Conservation (phyloP, 2,329 filamentous ascomycete genomes). For the Coniochaeta prunicola region DNA sequence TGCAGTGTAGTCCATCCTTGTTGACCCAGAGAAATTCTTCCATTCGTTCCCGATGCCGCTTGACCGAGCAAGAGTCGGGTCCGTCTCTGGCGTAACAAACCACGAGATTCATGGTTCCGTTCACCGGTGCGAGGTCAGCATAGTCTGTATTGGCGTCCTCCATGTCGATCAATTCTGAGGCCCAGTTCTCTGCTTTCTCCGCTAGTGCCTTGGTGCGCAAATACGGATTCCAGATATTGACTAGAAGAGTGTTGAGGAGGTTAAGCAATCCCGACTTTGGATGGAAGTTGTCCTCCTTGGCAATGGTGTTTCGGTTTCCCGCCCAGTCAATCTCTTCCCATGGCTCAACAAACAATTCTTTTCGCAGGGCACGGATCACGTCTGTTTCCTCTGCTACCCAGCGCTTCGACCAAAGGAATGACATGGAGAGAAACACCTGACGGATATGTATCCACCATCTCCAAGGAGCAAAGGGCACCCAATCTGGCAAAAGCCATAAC, state of each 20-base stretch:
- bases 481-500: slow-evolving; percentile 86
- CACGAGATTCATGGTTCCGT: slow-evolving; percentile 82
- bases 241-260: slow-evolving; percentile 68
- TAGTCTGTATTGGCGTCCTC: slow-evolving; percentile 93
- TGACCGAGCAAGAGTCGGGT: slow-evolving; percentile 62
- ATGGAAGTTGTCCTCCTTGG: slow-evolving; percentile 78
- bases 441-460: slow-evolving; percentile 98
- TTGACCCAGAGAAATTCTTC: slow-evolving; percentile 91
- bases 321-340: slow-evolving; percentile 74
- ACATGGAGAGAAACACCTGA: slow-evolving; percentile 92
- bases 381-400: slow-evolving; percentile 73
- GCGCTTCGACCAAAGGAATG: slow-evolving; percentile 76
- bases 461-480: slow-evolving; percentile 85
- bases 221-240: slow-evolving; percentile 73
- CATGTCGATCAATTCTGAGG: slow-evolving; percentile 75
- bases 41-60: slow-evolving; percentile 71
- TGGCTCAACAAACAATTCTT: slow-evolving; percentile 77
- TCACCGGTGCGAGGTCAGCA: slow-evolving; percentile 81
- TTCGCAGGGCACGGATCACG: slow-evolving; percentile 62
- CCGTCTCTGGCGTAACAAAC: slow-evolving; percentile 81
- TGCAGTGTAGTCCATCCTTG: slow-evolving; percentile 84
- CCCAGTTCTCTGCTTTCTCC: slow-evolving; percentile 70
- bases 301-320: slow-evolving; percentile 74
- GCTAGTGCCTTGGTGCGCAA: slow-evolving; percentile 60
- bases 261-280: slow-evolving; percentile 84